Percentiles rank a stretch among this genome's conserved stretches.
Evolutionary conservation across 202 grass and related monocot genomes (phyloP).

Genomic region (Panicum hallii): DNA sequence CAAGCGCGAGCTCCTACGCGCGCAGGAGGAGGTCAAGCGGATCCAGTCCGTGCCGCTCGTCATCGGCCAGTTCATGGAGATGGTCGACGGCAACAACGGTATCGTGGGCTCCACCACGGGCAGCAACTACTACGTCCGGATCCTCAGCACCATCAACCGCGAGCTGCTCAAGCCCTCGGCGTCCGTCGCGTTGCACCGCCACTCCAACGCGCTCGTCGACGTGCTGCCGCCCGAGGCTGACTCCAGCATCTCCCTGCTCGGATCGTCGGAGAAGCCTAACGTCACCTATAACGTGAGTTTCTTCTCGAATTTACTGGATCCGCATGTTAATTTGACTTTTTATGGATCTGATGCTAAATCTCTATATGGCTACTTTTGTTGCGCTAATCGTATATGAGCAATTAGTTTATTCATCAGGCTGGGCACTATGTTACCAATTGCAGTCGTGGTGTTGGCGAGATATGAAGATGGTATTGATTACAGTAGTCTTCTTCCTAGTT

Average conservation of each 20-base stretch:
- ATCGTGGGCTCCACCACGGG: slow-evolving; percentile 90
- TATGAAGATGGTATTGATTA: neutral
- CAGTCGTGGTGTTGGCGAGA: neutral
- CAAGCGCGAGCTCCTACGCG: slow-evolving; percentile 76
- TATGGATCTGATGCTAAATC: slow-evolving; percentile 9
- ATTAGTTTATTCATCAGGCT: neutral
- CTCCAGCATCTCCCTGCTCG: slow-evolving; percentile 79
- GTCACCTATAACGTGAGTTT: slow-evolving; percentile 68
- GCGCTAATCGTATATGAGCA: neutral
- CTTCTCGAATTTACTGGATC: neutral
- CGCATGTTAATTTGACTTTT: slow-evolving; percentile 25
- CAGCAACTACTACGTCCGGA: slow-evolving; percentile 82
- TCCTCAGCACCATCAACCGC: slow-evolving; percentile 84
- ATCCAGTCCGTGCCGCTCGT: slow-evolving; percentile 85
- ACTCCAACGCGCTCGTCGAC: slow-evolving; percentile 85
- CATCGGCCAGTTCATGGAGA: slow-evolving; percentile 96
- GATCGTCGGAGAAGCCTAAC: slow-evolving; percentile 74
- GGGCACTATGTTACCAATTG: neutral
- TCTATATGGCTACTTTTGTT: neutral
- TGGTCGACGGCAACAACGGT: slow-evolving; percentile 89
- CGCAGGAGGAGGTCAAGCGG: slow-evolving; percentile 91
- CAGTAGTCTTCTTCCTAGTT: neutral
- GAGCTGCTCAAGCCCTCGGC: slow-evolving; percentile 83
- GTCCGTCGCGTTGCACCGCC: slow-evolving; percentile 76
- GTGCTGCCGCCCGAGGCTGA: slow-evolving; percentile 85